A percentile compares a stretch with the other conserved stretches of the same genome.
phyloP scores from a whole-genome alignment of 345 rosid genomes.

The Arabis hirsuta region DNA sequence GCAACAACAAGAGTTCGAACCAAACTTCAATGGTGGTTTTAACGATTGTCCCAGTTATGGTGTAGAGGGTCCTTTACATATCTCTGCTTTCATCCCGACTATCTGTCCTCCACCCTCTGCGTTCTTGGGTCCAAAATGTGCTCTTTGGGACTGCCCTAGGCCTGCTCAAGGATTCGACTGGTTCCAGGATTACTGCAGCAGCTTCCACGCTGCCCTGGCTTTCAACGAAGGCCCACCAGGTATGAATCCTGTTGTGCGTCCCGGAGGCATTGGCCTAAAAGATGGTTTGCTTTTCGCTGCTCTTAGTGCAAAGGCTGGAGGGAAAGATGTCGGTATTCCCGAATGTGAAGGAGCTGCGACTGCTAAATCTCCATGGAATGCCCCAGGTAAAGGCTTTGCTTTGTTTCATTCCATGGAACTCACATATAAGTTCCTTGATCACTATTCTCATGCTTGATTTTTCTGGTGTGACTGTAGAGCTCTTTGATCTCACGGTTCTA shows the following conservation, averaged over 20 bases:
- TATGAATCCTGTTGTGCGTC: slow-evolving; percentile 83
- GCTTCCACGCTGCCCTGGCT: slow-evolving; percentile 86
- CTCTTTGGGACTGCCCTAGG: slow-evolving; percentile 99
- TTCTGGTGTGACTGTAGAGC: slow-evolving; percentile 61
- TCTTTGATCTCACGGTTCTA: slow-evolving; percentile 84
- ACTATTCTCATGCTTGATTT: slow-evolving; percentile 22
- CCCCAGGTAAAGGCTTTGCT: slow-evolving; percentile 66
- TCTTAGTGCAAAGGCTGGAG: slow-evolving; percentile 78
- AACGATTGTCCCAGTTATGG: slow-evolving; percentile 48
- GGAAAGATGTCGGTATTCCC: slow-evolving; percentile 91
- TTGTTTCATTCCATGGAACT: neutral
- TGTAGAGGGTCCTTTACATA: slow-evolving; percentile 62
- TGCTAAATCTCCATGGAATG: slow-evolving; percentile 99
- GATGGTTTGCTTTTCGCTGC: slow-evolving; percentile 92
- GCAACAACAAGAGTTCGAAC: slow-evolving; percentile 70
- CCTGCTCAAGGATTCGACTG: slow-evolving; percentile 90
- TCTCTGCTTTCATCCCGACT: slow-evolving; percentile 63
- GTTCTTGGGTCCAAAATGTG: slow-evolving; percentile 94
- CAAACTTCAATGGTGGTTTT: slow-evolving; percentile 58
- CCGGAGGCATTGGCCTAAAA: slow-evolving; percentile 90
- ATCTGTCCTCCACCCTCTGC: slow-evolving; percentile 90
- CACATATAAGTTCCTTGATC: neutral
- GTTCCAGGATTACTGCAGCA: slow-evolving; percentile 92
- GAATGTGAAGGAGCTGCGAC: slow-evolving; percentile 99
- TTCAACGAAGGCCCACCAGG: slow-evolving; percentile 94